Evolutionary conservation across 1,284 basidiomycete genomes (phyloP).

Genomic region (Papiliotrema fonsecae): DNA sequence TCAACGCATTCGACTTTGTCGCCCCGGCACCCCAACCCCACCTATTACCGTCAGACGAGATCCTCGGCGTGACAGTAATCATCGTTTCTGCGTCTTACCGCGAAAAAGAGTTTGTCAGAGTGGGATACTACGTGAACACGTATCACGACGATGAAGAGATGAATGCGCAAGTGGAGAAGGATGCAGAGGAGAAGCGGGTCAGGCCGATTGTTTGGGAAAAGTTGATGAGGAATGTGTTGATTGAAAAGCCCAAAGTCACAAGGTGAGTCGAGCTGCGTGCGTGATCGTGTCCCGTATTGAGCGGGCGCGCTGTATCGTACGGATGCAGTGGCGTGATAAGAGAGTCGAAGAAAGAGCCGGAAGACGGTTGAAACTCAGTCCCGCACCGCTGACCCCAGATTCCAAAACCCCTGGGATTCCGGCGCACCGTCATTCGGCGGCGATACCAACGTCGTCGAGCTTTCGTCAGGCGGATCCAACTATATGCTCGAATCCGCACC

Average conservation of each 20-base stretch:
- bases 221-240: conserved; percentile 77
- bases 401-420: conserved; percentile 46
- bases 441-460: not conserved
- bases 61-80: conserved; percentile 78
- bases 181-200: conserved; percentile 52
- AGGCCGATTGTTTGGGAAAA: conserved; percentile 67
- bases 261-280: conserved; percentile 49
- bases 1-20: conserved; percentile 97
- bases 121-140: conserved; percentile 99
- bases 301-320: no score
- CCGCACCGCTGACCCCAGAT: conserved; percentile 16
- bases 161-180: conserved; percentile 19
- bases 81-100: conserved; percentile 87
- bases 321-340: no score
- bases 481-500: conserved; percentile 29
- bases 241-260: conserved; percentile 89
- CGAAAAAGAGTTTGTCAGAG: conserved; percentile 95
- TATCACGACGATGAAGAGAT: conserved; percentile 94
- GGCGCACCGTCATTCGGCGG: conserved; percentile 15
- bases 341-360: no score
- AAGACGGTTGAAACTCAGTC: no score
- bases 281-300: not conserved
- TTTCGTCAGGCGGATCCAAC: not conserved
- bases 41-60: conserved; percentile 74
- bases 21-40: conserved; percentile 59